phyloP scores from a whole-genome alignment of 768 basidiomycete genomes.

The Tricholoma flavovirens region DNA sequence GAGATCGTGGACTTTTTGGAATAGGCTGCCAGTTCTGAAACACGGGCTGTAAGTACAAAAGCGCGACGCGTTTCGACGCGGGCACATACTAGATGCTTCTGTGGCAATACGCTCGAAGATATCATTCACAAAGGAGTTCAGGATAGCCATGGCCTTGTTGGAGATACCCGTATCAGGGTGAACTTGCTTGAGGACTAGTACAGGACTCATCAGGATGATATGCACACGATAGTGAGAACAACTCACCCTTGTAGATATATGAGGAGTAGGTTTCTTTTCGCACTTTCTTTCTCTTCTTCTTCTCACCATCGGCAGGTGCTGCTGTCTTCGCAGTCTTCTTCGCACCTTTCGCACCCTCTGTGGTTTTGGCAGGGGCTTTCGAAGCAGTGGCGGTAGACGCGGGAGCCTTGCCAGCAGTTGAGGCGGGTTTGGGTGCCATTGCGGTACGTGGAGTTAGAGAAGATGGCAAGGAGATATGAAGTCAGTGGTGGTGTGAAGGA shows the following conservation, averaged over 20 bases:
- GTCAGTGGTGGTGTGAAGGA: constrained; percentile 18
- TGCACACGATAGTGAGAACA: background rate
- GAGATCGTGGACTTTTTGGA: constrained; percentile 99
- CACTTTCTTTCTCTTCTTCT: constrained; percentile 84
- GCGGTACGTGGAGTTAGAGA: constrained; percentile 10
- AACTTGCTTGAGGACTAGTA: constrained; percentile 86
- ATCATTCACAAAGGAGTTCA: constrained; percentile 95
- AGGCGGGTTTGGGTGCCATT: constrained; percentile 74
- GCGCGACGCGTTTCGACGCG: background rate
- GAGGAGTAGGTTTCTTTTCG: constrained; percentile 92
- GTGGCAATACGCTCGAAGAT: constrained; percentile 92
- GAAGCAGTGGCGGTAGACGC: constrained; percentile 54
- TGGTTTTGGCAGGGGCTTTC: constrained; percentile 68
- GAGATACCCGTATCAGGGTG: constrained; percentile 99
- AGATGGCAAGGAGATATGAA: constrained; percentile 3
- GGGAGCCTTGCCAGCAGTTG: constrained; percentile 80
- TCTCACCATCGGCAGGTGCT: constrained; percentile 61
- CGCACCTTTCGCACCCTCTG: constrained; percentile 62
- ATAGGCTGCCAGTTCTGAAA: constrained; percentile 88
- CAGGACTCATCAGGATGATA: background rate
- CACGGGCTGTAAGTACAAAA: constrained; percentile 1
- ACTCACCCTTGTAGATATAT: constrained; percentile 84
- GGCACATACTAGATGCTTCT: constrained; percentile 75
- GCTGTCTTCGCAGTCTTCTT: constrained; percentile 75
- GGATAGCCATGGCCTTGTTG: constrained; percentile 97